Base-by-base conservation (phyloP, 1,139 yeast species). In the Suhomyces choctaworum region DNA sequence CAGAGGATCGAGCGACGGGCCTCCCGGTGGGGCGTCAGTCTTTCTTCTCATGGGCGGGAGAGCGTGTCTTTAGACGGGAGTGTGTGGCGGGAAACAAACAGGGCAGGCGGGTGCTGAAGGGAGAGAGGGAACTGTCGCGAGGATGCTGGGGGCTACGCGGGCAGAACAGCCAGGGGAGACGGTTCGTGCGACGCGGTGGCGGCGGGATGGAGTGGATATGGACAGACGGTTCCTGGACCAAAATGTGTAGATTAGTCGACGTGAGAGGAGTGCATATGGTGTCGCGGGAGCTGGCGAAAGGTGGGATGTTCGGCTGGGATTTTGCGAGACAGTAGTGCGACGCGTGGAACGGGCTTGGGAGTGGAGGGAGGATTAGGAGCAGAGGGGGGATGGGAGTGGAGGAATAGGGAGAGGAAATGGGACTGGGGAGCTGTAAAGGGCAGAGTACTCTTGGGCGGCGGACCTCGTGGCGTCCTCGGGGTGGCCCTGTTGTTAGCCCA, bases 1-100 rank as follows among this genome's bases (percentile, higher is more conserved):
- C 30, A 49, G 56, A 22, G 60, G 51, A 37, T 51, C 50, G 47
- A 12, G 36, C 27, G 21, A 15, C 31, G 34, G 16, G 29, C 34
- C 22, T 7, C 24, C 12, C 16, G 37, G 34, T 7, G 36, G 39
- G 11, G 25, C 27, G 21, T 44, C 47, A 31, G 39, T 32, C 28
- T 32, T 45, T 39, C 47, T 39, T 35, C 47, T 37, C 41, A 37
- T 37, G 6, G 34, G 24, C 14, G 16, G 24, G 24, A 27, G 9
- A 17, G 17, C 10, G 30, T 16, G 7, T 8, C 8, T 7, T 6
- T 17, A 20, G 24, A n/a, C 13, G 31, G 14, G 6, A 10, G 25
- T 9, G 19, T n/a, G 20, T n/a, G n/a, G n/a, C n/a, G n/a, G n/a
- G n/a, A n/a, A n/a, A n/a, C n/a, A n/a, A n/a, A n/a, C n/a, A n/a